Conservation (phyloP, 768 basidiomycete species). For the Hysterangium stoloniferum region DNA sequence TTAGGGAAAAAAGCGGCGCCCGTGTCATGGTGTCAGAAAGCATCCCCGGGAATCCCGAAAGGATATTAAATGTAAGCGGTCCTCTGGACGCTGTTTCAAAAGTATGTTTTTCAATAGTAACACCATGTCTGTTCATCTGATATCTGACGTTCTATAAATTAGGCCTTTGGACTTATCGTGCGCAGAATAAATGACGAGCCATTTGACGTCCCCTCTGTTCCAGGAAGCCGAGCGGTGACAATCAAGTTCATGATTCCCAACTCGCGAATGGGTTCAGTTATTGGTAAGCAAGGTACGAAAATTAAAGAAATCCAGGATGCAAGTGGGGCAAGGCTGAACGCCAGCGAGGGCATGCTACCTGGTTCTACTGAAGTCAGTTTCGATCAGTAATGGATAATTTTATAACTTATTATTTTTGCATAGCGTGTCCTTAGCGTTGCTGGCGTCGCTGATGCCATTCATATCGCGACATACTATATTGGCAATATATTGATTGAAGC, state of each 20-base stretch:
- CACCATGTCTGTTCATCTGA: neutral
- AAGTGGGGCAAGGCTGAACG: slow-evolving; percentile 91
- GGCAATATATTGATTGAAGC: slow-evolving; percentile 96
- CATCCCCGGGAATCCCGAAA: slow-evolving; percentile 98
- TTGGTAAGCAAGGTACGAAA: slow-evolving; percentile 95
- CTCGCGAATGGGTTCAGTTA: slow-evolving; percentile 97
- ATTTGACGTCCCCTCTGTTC: slow-evolving; percentile 94
- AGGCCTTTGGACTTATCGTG: slow-evolving; percentile 99
- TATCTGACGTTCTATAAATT: neutral
- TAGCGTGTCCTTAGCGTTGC: slow-evolving; percentile 97
- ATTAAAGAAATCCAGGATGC: slow-evolving; percentile 99
- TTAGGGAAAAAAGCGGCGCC: slow-evolving; percentile 94
- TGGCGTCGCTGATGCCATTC: slow-evolving; percentile 97
- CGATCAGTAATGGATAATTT: neutral
- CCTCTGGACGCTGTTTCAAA: slow-evolving; percentile 98
- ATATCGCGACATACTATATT: slow-evolving; percentile 99
- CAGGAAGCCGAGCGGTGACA: slow-evolving; percentile 95
- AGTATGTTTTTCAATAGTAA: slow-evolving; percentile 38
- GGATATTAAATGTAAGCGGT: slow-evolving; percentile 94
- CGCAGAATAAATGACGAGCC: slow-evolving; percentile 99
- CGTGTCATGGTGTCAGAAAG: slow-evolving; percentile 97
- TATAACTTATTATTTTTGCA: slow-evolving; percentile 17
- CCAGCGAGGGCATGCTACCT: slow-evolving; percentile 96
- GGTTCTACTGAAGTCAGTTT: slow-evolving; percentile 91
- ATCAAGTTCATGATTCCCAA: slow-evolving; percentile 99